These are phyloP conservation scores for Xylaria grammica DNA, from an alignment of 495 filamentous ascomycete genomes.

Conservation along the genomic window DNA sequence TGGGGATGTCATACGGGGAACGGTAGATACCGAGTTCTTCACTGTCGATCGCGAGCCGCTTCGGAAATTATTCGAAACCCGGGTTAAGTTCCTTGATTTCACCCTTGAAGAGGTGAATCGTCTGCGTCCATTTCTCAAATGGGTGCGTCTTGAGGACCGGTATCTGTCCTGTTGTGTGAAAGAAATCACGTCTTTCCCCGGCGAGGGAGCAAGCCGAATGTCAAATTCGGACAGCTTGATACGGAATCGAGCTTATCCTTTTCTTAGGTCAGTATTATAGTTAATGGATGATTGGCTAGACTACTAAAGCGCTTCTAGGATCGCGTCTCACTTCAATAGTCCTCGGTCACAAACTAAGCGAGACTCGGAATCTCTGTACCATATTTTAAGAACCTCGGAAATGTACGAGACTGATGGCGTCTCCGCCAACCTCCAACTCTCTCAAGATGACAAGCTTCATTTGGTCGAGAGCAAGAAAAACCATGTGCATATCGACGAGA, in stretches of 20 bases:
- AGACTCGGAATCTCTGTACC: conserved; percentile 8
- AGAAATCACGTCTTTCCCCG: conserved; percentile 19
- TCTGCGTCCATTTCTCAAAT: conserved; percentile 41
- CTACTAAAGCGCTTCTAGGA: background rate
- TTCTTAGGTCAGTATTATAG: conserved; percentile 17
- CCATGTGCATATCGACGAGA: conserved; percentile 13
- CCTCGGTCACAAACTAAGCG: background rate
- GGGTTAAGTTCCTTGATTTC: conserved; percentile 45
- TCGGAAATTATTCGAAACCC: conserved; percentile 29
- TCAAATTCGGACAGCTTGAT: background rate
- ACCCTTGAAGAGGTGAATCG: conserved; percentile 38
- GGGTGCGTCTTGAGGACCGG: conserved; percentile 27
- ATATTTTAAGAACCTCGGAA: background rate
- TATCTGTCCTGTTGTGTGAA: conserved; percentile 7
- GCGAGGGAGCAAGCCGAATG: conserved; percentile 2
- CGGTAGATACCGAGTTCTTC: conserved; percentile 31
- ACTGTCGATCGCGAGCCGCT: conserved; percentile 43
- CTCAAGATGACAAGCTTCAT: conserved; percentile 14
- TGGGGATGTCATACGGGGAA: conserved; percentile 24
- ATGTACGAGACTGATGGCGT: conserved; percentile 19
- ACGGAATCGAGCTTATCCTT: conserved; percentile 4
- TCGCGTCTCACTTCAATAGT: conserved; percentile 16
- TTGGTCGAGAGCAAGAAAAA: background rate
- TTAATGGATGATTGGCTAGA: too few relatives aligned
- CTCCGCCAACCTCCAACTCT: conserved; percentile 12